Evolutionary conservation across 2,329 filamentous ascomycete genomes (phyloP), one percentile per base, ranked within the genome.

Genomic region (Colletotrichum melonis): DNA sequence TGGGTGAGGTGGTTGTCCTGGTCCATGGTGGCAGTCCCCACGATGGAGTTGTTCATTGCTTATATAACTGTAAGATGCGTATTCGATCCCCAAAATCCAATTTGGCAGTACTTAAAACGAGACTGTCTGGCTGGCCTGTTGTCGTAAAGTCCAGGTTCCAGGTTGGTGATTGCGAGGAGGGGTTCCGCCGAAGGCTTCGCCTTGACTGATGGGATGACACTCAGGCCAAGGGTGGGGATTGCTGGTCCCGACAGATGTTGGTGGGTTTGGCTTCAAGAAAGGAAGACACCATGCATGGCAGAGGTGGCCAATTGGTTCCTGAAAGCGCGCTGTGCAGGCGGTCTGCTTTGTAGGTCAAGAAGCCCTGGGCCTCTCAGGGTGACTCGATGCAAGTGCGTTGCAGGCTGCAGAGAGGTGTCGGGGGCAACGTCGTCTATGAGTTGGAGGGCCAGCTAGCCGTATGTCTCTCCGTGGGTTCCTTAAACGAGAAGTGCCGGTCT

Each of bases 241-340:
- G 32, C 62, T 66, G 30, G 79, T 78, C 80, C 80, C 78, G 76
- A 78, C 75, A 73, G 76, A 76, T 74, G 77, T 78, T 77, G 79
- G 77, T 77, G 76, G 78, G 78, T 81, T 81, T 82, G 77, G 83
- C 77, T 81, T 82, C 82, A 82, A 82, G 80, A 81, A 81, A 83
- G 83, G 82, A 78, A 83, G 82, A 80, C 81, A 81, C 79, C 82
- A 86, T 87, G 85, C 86, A 88, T 88, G 81, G 82, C 85, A 82
- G 80, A 76, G 78, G 38, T 76, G 81, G 78, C 78, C 81, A 83
- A 84, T 84, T 70, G 81, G 82, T 82, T 80, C 79, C 80, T 80
- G 77, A 76, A 79, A 57, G 69, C 58, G 77, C 67, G 62, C 76
- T 78, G 78, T 78, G 81, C 80, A 79, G 81, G 79, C 78, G 78